Evolutionary conservation across 306 rosid species (phyloP), one percentile per base, ranked within the genome.

Genomic region (Dryas drummondii): DNA sequence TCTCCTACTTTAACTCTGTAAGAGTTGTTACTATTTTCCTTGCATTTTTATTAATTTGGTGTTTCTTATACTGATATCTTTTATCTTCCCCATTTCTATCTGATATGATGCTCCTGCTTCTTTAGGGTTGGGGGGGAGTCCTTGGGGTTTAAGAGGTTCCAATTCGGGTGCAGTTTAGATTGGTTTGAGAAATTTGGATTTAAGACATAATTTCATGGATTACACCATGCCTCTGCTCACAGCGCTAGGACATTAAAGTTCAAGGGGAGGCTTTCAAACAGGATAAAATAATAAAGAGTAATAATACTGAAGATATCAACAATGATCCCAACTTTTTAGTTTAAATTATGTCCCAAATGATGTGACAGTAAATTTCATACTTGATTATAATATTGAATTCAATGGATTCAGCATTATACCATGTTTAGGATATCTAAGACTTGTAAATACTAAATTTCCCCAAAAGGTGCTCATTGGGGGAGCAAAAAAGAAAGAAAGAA

Each of bases 1-100:
- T 72, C 22, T 66, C 75, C 70, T 67, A 57, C 55, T 79, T 66
- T 26, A 58, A 59, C 48, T 76, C 79, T 27, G 79, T 74, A 68
- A 68, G 74, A 22, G 47, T 7, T 16, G 46, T 71, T 3, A 10
- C 13, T 53, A 44, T 58, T 53, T 9, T 71, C 44, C 19, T 55
- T 45, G 65, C 22, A 59, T 51, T 68, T 56, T 52, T 41, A 19
- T 55, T 32, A 19, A 56, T 22, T n/a, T 50, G 26, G 26, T 32
- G 60, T 19, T 52, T 19, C 46, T 22, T n/a, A 64, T 44, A 46
- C 15, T 64, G 32, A 1, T 41, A 19, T 16, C 9, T 44, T 37
- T 46, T 46, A 8, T 46, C 49, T 4, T 46, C 9, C 49, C 49
- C 49, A 46, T 46, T 46, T 52, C 14, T n/a, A 52, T 52, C 56